Percentiles rank a stretch among this genome's conserved stretches.
Evolutionary conservation across 1,284 basidiomycete genomes (phyloP).

Genomic region (Naganishia sp.): DNA sequence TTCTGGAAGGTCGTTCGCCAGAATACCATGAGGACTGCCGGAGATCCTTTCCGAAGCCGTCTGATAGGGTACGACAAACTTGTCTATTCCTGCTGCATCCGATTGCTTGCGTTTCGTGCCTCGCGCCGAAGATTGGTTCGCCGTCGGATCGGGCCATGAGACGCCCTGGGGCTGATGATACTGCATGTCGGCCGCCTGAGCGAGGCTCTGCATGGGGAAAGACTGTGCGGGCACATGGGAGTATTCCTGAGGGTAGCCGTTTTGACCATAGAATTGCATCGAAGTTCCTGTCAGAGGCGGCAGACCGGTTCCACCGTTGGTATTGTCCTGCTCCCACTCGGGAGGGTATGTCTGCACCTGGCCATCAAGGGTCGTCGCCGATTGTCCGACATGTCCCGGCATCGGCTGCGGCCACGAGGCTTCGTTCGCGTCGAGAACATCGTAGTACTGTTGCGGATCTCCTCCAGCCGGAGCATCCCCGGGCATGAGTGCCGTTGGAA

Average conservation of each 20-base stretch:
- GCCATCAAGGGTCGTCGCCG: neutral
- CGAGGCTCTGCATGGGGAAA: constrained; percentile 23
- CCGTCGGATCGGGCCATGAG: constrained; percentile 9
- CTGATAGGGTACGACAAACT: constrained; percentile 24
- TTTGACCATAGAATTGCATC: constrained; percentile 25
- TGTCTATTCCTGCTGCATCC: constrained; percentile 2
- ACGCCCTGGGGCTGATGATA: constrained; percentile 10
- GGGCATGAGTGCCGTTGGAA: constrained; percentile 17
- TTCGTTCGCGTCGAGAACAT: constrained; percentile 13
- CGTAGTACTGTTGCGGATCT: constrained; percentile 20
- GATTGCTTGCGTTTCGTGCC: constrained; percentile 24
- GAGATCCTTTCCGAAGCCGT: constrained; percentile 26
- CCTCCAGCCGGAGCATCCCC: constrained; percentile 2
- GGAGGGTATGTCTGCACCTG: constrained; percentile 17
- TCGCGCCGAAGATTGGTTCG: neutral
- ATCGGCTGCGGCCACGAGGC: constrained; percentile 8
- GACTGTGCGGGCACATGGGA: constrained; percentile 4
- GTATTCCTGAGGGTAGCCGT: constrained; percentile 24
- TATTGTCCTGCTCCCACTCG: constrained; percentile 20
- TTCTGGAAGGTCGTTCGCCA: constrained; percentile 13
- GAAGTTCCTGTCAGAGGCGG: constrained; percentile 15
- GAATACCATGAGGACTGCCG: constrained; percentile 20
- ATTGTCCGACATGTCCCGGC: constrained; percentile 10
- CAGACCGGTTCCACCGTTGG: neutral
- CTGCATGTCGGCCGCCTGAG: constrained; percentile 25